A percentile compares a stretch with the other conserved stretches of the same genome.
Conservation (phyloP, 2,329 filamentous ascomycete species). For the Fusarium falciforme region DNA sequence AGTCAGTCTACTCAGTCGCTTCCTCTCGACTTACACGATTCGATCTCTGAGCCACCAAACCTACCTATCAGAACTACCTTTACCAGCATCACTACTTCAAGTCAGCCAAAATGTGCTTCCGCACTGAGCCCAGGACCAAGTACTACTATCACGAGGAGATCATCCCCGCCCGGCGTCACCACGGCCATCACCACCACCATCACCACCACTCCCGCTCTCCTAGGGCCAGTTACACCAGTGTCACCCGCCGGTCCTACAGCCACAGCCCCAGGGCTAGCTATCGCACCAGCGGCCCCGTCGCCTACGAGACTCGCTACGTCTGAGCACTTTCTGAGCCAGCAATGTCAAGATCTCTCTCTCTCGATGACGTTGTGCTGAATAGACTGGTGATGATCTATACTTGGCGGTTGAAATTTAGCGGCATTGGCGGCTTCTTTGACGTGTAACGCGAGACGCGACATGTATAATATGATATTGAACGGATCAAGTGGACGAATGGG, state of each 20-base stretch:
- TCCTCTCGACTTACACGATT: not conserved
- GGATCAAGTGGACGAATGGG: not conserved
- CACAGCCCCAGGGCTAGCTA: slow-evolving; percentile 57
- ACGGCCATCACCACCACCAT: slow-evolving; percentile 50
- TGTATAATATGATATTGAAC: slow-evolving; percentile 6
- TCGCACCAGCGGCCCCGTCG: slow-evolving; percentile 54
- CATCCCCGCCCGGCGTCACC: slow-evolving; percentile 57
- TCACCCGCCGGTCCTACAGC: slow-evolving; percentile 51
- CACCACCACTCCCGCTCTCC: slow-evolving; percentile 52
- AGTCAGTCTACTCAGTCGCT: not conserved
- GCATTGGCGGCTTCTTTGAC: slow-evolving; percentile 26
- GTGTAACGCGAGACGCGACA: slow-evolving; percentile 16
- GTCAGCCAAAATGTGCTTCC: slow-evolving; percentile 62
- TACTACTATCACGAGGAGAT: slow-evolving; percentile 69
- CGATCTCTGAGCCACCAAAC: not conserved
- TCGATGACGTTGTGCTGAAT: slow-evolving; percentile 26
- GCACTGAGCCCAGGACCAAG: slow-evolving; percentile 54
- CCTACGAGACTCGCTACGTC: slow-evolving; percentile 33
- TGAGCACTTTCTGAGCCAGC: not conserved
- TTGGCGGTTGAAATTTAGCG: slow-evolving; percentile 28
- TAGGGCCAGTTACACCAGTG: slow-evolving; percentile 57
- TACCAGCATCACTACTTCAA: slow-evolving; percentile 6
- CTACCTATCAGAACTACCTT: slow-evolving; percentile 5
- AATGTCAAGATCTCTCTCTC: not conserved
- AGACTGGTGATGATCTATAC: slow-evolving; percentile 1